Base-by-base conservation (phyloP, 2,329 filamentous ascomycete species). In the Daldinia sp. region DNA sequence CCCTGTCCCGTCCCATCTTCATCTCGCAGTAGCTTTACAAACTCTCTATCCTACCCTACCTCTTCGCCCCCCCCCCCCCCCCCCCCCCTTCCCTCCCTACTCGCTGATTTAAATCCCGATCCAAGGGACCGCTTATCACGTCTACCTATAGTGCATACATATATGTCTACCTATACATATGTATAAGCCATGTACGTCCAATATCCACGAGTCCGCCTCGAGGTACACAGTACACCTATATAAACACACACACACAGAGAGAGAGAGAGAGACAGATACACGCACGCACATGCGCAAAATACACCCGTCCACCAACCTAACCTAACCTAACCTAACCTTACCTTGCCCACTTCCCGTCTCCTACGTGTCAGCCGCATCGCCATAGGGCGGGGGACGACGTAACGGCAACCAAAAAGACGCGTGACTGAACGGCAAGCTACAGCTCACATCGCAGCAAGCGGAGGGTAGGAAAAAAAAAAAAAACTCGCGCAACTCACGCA, bases 341-440 rank as follows among this genome's bases (percentile, higher is more conserved):
- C n/a, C 48, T 35, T 34, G 45, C 32, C 64, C 53, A 59, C 39
- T 57, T 62, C 30, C 47, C 39, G 32, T 52, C 11, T 51, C 48
- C 41, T 67, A 67, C 64, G 61, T 67, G 64, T 67, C 64, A 64
- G 64, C 64, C 64, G 61, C 61, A 58, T 57, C 37, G 35, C 35
- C 52, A 67, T 67, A 64, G 64, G 61, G 39, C 39, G 39, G 21
- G 39, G 21, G 35, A n/a, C n/a, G n/a, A n/a, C n/a, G n/a, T n/a
- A n/a, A n/a, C n/a, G n/a, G n/a, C n/a, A 39, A 45, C 11, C 39
- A 45, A 21, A 21, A 21, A 45, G 13, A 27, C 39, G 39, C 39
- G 39, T 45, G 39, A 45, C 39, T 21, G 27, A 15, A 48, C 56
- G 55, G 59, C n/a, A 52, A 41, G 59, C 48, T 63, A 60, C 55